These are phyloP conservation scores for Paramyrothecium roridum DNA, from an alignment of 2,329 filamentous ascomycete species.

Conservation along the genomic window DNA sequence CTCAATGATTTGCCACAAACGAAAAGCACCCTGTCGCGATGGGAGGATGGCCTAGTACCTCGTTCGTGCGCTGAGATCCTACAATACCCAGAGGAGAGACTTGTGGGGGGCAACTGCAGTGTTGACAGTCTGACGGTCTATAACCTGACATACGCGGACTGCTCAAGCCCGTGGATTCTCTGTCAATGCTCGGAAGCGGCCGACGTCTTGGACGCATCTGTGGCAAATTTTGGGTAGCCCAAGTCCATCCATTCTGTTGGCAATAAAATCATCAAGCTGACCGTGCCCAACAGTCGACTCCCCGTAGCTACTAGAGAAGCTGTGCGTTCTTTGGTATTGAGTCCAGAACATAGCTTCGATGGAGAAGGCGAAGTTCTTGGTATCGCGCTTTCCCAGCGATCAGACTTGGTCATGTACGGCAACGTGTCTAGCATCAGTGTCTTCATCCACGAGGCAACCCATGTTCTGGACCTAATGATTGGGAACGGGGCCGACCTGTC, in stretches of 20 bases:
- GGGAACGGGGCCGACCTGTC: not conserved
- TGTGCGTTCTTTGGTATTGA: constrained; percentile 1
- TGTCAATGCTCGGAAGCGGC: not conserved
- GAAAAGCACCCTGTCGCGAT: not conserved
- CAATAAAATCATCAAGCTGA: not conserved
- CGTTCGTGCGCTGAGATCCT: constrained; percentile 1
- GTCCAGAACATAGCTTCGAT: constrained; percentile 2
- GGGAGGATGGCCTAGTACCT: constrained; percentile 1
- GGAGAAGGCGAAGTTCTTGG: not conserved
- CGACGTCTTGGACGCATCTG: not conserved
- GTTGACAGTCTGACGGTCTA: not conserved
- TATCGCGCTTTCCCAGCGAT: not conserved
- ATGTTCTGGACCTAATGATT: not conserved
- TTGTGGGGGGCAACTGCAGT: constrained; percentile 1
- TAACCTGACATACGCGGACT: constrained; percentile 1
- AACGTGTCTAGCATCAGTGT: constrained; percentile 1
- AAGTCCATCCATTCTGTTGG: not conserved
- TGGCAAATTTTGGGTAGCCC: constrained; percentile 1
- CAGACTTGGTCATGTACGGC: constrained; percentile 1
- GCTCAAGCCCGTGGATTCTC: not conserved
- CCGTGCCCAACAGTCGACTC: not conserved
- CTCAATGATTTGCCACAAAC: constrained; percentile 1
- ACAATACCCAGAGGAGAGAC: not conserved
- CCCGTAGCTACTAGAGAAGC: constrained; percentile 1
- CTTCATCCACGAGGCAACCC: constrained; percentile 1